Conservation (phyloP, 306 rosid species). For the Cucurbita ficifolia region DNA sequence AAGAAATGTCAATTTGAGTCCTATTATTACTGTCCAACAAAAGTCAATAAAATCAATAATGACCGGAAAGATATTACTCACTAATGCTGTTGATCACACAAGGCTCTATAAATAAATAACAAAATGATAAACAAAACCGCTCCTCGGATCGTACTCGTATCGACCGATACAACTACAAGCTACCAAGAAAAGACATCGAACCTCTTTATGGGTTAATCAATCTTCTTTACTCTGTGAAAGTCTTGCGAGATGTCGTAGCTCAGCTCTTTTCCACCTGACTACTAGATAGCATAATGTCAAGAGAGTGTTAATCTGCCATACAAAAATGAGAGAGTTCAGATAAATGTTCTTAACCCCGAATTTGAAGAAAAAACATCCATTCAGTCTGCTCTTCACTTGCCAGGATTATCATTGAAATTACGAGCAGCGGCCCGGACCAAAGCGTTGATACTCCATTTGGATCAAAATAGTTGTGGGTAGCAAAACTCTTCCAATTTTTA, state of each 20-base stretch:
- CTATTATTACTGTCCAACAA: not conserved
- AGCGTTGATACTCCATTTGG: constrained; percentile 57
- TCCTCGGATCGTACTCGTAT: not conserved
- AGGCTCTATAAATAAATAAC: not conserved
- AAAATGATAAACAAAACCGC: not conserved
- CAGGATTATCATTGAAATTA: constrained; percentile 71
- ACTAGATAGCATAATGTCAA: constrained; percentile 64
- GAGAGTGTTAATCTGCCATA: constrained; percentile 74
- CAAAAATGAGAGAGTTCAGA: constrained; percentile 4
- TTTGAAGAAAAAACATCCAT: not conserved
- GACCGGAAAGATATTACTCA: not conserved
- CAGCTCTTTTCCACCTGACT: constrained; percentile 90
- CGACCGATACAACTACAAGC: not conserved
- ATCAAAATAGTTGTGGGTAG: constrained; percentile 85
- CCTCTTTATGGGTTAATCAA: constrained; percentile 9
- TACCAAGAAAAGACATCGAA: not conserved
- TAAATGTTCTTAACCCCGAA: not conserved
- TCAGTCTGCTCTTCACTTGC: constrained; percentile 37
- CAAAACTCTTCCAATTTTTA: constrained; percentile 67
- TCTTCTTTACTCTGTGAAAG: constrained; percentile 58
- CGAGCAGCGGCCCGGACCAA: constrained; percentile 95
- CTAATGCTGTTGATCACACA: not conserved
- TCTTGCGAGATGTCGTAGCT: constrained; percentile 81
- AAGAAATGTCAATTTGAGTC: not conserved
- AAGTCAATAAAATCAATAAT: not conserved